phyloP scores from a whole-genome alignment of 306 rosid genomes.

The Arachis stenosperma region DNA sequence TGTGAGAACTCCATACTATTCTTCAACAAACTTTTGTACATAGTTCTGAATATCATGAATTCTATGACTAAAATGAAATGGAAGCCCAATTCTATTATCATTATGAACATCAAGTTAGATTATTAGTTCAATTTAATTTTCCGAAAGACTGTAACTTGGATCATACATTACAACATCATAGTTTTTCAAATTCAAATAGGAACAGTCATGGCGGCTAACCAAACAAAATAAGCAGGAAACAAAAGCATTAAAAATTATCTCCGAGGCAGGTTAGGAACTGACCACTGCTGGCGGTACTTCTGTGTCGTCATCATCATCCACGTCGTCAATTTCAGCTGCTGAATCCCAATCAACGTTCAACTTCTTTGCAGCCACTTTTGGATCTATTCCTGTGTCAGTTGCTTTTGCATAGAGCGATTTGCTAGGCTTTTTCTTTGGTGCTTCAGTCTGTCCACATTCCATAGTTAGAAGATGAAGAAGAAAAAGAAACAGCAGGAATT shows the following conservation, averaged over 20 bases:
- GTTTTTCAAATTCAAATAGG: slow-evolving; percentile 2
- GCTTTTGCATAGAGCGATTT: slow-evolving; percentile 89
- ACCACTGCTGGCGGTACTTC: slow-evolving; percentile 90
- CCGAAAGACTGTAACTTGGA: neutral
- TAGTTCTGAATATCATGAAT: neutral
- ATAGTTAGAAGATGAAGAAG: neutral
- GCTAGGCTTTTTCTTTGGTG: slow-evolving; percentile 66
- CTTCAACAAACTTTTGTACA: slow-evolving; percentile 7
- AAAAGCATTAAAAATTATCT: slow-evolving; percentile 28
- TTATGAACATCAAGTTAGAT: too few species aligned
- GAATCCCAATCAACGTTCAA: slow-evolving; percentile 91
- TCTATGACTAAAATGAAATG: neutral
- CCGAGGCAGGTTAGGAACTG: slow-evolving; percentile 47
- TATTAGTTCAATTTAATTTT: neutral
- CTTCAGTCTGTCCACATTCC: slow-evolving; percentile 56
- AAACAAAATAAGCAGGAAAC: slow-evolving; percentile 12
- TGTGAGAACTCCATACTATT: slow-evolving; percentile 11
- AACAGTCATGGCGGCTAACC: slow-evolving; percentile 19
- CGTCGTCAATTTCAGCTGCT: slow-evolving; percentile 86
- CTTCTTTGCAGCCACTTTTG: slow-evolving; percentile 77
- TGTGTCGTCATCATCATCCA: slow-evolving; percentile 50
- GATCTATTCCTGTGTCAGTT: slow-evolving; percentile 89
- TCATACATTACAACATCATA: slow-evolving; percentile 3
- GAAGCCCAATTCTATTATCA: neutral
- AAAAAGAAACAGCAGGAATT: slow-evolving; percentile 8